phyloP scores from a whole-genome alignment of 2,329 filamentous ascomycete genomes.

The Xylaria digitata region DNA sequence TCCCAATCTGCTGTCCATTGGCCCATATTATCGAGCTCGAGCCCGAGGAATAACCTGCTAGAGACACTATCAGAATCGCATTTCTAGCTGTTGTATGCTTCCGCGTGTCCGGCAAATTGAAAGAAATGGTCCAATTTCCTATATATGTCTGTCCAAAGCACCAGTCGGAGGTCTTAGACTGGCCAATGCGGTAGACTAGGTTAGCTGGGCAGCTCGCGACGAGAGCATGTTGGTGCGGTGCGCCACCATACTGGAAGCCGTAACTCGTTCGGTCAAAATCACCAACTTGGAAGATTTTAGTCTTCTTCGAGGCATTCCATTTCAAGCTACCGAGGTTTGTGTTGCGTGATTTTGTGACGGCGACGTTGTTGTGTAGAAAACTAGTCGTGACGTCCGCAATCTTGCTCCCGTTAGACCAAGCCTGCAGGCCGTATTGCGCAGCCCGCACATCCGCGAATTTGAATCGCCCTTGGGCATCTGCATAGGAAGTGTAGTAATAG shows the following conservation, averaged over 20 bases:
- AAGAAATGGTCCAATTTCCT: constrained; percentile 53
- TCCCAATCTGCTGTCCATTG: constrained; percentile 55
- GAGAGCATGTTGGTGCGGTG: constrained; percentile 58
- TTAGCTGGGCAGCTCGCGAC: constrained; percentile 58
- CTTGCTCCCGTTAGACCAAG: constrained; percentile 60
- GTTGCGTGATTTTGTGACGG: constrained; percentile 50
- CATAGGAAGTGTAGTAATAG: constrained; percentile 63
- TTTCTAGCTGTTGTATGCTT: constrained; percentile 33
- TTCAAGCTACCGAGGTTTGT: constrained; percentile 54
- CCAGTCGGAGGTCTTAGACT: constrained; percentile 56
- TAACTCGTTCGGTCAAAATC: constrained; percentile 59
- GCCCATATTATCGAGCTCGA: constrained; percentile 55
- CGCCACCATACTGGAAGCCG: constrained; percentile 58
- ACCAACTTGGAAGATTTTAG: constrained; percentile 61
- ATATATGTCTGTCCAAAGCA: constrained; percentile 59
- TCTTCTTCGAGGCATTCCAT: constrained; percentile 55
- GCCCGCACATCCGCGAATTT: constrained; percentile 57
- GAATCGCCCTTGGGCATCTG: constrained; percentile 57
- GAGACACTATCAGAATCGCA: constrained; percentile 55
- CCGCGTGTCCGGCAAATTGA: constrained; percentile 33
- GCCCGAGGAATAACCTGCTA: constrained; percentile 59
- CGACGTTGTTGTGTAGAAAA: constrained; percentile 56
- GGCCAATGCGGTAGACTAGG: constrained; percentile 57
- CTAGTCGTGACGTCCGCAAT: constrained; percentile 59
- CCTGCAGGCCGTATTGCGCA: constrained; percentile 60